These are phyloP conservation scores for thale cress (Arabidopsis thaliana) DNA, from an alignment of 345 rosid species.

Conservation along the genomic window DNA sequence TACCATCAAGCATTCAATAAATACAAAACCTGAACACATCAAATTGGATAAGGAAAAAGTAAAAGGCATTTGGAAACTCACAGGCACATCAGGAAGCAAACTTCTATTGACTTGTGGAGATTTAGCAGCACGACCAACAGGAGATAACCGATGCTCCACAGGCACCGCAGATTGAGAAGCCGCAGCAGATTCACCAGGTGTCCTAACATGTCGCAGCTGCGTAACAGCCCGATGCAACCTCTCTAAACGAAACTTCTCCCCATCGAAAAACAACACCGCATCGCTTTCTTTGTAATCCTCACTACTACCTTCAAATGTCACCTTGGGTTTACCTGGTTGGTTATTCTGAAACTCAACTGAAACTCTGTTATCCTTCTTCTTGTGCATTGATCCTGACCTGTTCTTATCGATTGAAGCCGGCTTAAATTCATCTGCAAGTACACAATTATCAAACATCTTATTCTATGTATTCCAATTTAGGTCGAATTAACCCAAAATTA, in stretches of 20 bases:
- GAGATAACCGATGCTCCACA: conserved; percentile 60
- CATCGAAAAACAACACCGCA: conserved; percentile 80
- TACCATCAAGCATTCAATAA: conserved; percentile 5
- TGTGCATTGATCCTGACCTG: conserved; percentile 68
- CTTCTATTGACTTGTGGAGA: conserved; percentile 50
- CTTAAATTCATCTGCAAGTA: conserved; percentile 73
- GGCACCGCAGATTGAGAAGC: conserved; percentile 50
- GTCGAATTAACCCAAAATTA: background rate
- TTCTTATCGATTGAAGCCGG: conserved; percentile 89
- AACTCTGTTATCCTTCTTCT: conserved; percentile 78
- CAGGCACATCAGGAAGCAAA: conserved; percentile 57
- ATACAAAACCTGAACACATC: background rate
- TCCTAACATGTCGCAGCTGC: conserved; percentile 71
- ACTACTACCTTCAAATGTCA: conserved; percentile 84
- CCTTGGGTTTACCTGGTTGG: conserved; percentile 76
- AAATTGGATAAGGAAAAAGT: conserved; percentile 2
- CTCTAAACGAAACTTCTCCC: conserved; percentile 73
- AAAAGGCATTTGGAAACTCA: conserved; percentile 40
- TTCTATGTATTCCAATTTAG: background rate
- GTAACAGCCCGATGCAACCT: conserved; percentile 80
- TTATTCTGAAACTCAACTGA: conserved; percentile 86
- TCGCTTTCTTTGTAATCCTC: conserved; percentile 86
- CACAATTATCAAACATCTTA: background rate
- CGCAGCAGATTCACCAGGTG: conserved; percentile 70
- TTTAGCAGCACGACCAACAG: conserved; percentile 56